Evolutionary conservation across 2,329 filamentous ascomycete genomes (phyloP), one percentile per base, ranked within the genome.

Genomic region (Colletotrichum destructivum): DNA sequence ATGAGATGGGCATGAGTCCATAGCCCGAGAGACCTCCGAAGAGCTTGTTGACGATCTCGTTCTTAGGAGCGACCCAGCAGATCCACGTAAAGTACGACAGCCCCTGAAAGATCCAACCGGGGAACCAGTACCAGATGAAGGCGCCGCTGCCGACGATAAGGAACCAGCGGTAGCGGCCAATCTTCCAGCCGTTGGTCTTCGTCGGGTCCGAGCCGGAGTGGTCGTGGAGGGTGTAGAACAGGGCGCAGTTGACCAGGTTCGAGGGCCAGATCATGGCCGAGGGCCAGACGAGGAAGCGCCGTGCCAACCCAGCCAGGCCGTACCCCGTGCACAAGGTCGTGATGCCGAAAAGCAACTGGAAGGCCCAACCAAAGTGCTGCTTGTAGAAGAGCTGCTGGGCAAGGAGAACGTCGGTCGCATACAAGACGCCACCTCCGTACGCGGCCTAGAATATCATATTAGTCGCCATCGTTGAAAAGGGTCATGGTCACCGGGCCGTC

Each of bases 151-250:
- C 83, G 35, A 88, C 83, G 66, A 86, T 84, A 49, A 89, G 78
- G 79, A 91, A 92, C 77, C 88, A 88, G 68, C 83, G 83, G 75
- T 89, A 90, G 56, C 89, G 85, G 21, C 86, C 84, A 47, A 92
- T 86, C 35, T 76, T 84, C 90, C 90, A 92, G 44, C 89, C 89
- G 62, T 87, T 87, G 38, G 84, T 83, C 72, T 83, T 81, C 2
- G 80, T 75, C 2, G 90, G 87, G 73, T 90, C 85, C 0, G 87
- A 84, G 35, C 82, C 79, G 15, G 84, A 83, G 75, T 88, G 87
- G 75, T 93, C 90, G 78, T 93, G 91, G 51, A 93, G 84, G 2
- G 90, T 88, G 76, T 90, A 87, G 78, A 92, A 91, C 44, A 93
- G 84, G 2, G 89, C 85, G 51, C 87, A 85, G 76, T 90, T 92